These are phyloP conservation scores for Kurtzmaniella cleridarum DNA, from an alignment of 805 yeast species.

Conservation along the genomic window DNA sequence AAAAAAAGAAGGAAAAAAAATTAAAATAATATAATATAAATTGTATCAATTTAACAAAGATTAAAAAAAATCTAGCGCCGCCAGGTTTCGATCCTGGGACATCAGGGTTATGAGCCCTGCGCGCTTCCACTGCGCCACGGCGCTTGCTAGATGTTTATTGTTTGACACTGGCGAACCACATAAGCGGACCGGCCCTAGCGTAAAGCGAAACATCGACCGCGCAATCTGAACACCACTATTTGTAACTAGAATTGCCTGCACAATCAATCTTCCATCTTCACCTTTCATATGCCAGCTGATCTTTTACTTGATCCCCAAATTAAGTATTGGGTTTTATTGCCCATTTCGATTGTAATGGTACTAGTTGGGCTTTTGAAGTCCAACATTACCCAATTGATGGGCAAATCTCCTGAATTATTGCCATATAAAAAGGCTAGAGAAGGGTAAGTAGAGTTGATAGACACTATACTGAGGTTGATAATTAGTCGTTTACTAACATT, in stretches of 20 bases:
- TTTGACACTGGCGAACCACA: background rate
- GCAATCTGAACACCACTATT: too few species aligned
- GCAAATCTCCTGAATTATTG: conserved; percentile 51
- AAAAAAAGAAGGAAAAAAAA: too few species aligned
- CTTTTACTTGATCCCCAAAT: conserved; percentile 70
- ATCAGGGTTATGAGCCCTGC: conserved; percentile 99
- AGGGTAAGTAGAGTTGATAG: conserved; percentile 17
- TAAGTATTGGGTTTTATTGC: conserved; percentile 85
- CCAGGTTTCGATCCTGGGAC: conserved; percentile 96
- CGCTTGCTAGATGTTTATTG: conserved; percentile 38
- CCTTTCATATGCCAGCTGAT: conserved; percentile 14
- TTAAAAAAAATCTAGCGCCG: conserved; percentile 67
- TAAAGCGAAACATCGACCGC: too few species aligned
- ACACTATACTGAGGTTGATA: background rate
- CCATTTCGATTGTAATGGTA: conserved; percentile 87
- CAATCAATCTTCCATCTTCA: conserved; percentile 4
- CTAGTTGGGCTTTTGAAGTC: conserved; percentile 77
- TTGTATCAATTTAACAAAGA: too few species aligned
- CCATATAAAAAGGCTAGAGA: conserved; percentile 41
- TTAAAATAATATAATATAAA: too few species aligned
- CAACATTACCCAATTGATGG: conserved; percentile 56
- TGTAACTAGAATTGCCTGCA: too few species aligned
- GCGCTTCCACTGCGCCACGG: conserved; percentile 99
- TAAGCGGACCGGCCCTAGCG: too few species aligned
- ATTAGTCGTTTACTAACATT: conserved; percentile 6